These are phyloP conservation scores for Trebouxia sp. DNA, from an alignment of 139 green algal genomes.

Conservation along the genomic window DNA sequence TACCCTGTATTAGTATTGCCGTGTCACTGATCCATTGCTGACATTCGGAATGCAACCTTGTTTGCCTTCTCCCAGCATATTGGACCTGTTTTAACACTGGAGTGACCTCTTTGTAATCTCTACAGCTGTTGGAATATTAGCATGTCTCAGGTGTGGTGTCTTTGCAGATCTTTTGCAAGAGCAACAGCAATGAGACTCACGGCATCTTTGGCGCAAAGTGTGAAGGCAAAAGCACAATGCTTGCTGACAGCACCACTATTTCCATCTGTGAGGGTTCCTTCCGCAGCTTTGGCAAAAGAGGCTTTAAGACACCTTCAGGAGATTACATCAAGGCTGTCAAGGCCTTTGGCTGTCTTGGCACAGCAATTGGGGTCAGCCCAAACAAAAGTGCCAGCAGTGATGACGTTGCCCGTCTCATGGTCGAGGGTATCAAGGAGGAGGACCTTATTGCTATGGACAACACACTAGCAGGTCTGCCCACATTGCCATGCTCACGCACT, in stretches of 20 bases:
- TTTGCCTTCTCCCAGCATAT: neutral
- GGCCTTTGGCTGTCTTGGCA: slow-evolving; percentile 18
- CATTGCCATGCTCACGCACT: neutral
- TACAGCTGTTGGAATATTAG: neutral
- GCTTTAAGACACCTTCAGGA: neutral
- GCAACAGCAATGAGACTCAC: neutral
- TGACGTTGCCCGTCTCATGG: neutral
- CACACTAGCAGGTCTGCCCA: neutral
- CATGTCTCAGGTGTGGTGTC: neutral
- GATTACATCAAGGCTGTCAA: slow-evolving; percentile 12
- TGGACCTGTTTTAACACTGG: neutral
- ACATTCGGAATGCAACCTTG: neutral
- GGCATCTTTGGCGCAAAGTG: neutral
- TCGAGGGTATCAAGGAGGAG: neutral
- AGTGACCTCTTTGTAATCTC: neutral
- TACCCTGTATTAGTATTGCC: neutral
- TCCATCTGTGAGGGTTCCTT: neutral
- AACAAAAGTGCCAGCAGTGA: neutral
- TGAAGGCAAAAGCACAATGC: slow-evolving; percentile 14
- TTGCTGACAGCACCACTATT: neutral
- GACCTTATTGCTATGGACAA: neutral
- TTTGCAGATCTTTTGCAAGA: slow-evolving; percentile 14
- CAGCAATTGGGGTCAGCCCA: neutral
- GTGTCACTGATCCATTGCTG: neutral
- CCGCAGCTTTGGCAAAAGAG: slow-evolving; percentile 15